These are phyloP conservation scores for Xylaria nigripes DNA, from an alignment of 495 filamentous ascomycete genomes.

Conservation along the genomic window DNA sequence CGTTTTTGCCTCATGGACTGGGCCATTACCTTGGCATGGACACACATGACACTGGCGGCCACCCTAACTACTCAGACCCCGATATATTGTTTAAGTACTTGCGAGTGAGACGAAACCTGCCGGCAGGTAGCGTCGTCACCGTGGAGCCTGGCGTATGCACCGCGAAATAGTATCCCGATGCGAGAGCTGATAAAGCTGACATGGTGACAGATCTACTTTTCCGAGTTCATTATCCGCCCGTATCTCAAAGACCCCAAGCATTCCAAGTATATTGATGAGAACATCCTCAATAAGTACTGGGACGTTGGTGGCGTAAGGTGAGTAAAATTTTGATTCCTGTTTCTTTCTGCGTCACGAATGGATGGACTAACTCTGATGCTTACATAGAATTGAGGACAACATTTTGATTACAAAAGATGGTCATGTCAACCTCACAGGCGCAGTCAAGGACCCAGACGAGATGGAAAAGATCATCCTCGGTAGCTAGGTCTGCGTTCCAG, in stretches of 20 bases:
- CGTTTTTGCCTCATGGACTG: constrained; percentile 88
- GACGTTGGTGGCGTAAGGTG: constrained; percentile 74
- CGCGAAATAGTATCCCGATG: not conserved
- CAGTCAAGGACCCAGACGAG: constrained; percentile 64
- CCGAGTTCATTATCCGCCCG: constrained; percentile 82
- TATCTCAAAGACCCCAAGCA: constrained; percentile 63
- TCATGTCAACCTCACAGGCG: constrained; percentile 70
- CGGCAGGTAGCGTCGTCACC: constrained; percentile 72
- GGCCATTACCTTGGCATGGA: constrained; percentile 94
- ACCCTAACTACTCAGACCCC: constrained; percentile 74
- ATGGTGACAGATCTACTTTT: constrained; percentile 74
- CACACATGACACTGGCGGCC: constrained; percentile 84
- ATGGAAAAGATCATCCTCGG: constrained; percentile 51
- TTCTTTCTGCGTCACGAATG: not conserved
- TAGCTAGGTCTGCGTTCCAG: constrained; percentile 16
- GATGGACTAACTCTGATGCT: not conserved
- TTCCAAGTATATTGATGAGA: constrained; percentile 61
- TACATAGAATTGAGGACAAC: constrained; percentile 53
- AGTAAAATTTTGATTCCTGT: constrained; percentile 1
- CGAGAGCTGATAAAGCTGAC: not conserved
- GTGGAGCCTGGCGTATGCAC: constrained; percentile 77
- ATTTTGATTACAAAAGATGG: constrained; percentile 71
- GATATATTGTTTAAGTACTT: constrained; percentile 83
- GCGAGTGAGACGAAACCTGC: constrained; percentile 67
- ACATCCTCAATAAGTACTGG: constrained; percentile 77